These are phyloP conservation scores for Pseudocercospora fuligena DNA, from an alignment of 2,329 filamentous ascomycete genomes.

Conservation along the genomic window DNA sequence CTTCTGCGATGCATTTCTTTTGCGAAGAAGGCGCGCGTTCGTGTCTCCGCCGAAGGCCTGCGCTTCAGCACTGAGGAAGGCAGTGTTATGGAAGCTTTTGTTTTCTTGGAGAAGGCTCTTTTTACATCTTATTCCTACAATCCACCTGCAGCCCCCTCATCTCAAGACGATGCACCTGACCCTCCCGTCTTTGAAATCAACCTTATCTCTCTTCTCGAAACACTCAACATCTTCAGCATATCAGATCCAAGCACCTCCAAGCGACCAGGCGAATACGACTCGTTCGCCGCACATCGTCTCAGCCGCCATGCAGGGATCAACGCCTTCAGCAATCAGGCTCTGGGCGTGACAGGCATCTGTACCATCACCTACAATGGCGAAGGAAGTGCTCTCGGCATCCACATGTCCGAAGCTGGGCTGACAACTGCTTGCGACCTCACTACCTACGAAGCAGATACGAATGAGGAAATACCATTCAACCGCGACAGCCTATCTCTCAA, in stretches of 20 bases:
- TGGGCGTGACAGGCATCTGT: constrained; percentile 85
- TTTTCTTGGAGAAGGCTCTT: constrained; percentile 84
- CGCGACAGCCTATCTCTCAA: constrained; percentile 82
- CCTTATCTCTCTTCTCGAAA: constrained; percentile 84
- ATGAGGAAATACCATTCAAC: constrained; percentile 85
- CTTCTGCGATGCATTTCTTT: constrained; percentile 68
- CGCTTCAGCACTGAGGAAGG: constrained; percentile 87
- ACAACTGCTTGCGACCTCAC: constrained; percentile 88
- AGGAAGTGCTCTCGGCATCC: constrained; percentile 80
- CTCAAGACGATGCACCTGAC: constrained; percentile 45
- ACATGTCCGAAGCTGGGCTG: constrained; percentile 83
- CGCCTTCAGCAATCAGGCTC: constrained; percentile 81
- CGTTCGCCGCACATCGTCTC: constrained; percentile 45
- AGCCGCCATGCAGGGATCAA: constrained; percentile 53
- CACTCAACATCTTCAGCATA: constrained; percentile 90
- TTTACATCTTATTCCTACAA: constrained; percentile 85
- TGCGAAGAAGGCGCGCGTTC: constrained; percentile 65
- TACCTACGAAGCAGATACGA: constrained; percentile 65
- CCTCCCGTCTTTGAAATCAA: constrained; percentile 84
- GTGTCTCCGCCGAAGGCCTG: constrained; percentile 83
- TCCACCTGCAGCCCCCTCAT: constrained; percentile 47
- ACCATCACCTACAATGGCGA: constrained; percentile 75
- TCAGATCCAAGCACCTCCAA: constrained; percentile 47
- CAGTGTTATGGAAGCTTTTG: constrained; percentile 85
- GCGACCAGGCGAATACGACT: constrained; percentile 44